Evolutionary conservation across 2,329 filamentous ascomycete genomes (phyloP).

Genomic region (Neopestalotiopsis clavispora): DNA sequence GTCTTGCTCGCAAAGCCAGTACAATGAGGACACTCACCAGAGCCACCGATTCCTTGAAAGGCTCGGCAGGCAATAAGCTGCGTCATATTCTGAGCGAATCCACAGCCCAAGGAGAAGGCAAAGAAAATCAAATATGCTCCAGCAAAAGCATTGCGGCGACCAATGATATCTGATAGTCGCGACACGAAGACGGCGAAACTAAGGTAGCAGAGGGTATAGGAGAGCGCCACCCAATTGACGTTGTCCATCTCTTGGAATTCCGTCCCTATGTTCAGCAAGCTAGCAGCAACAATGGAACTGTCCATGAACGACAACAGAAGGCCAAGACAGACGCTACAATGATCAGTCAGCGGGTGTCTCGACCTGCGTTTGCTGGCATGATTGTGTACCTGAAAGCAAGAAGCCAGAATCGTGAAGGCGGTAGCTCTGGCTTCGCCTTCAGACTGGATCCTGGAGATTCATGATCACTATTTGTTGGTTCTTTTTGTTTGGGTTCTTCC

Average conservation of each 20-base stretch:
- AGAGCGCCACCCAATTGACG: slow-evolving; percentile 60
- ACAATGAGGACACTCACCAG: slow-evolving; percentile 40
- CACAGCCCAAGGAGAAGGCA: slow-evolving; percentile 61
- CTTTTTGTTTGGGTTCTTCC: neutral
- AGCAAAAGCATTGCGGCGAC: slow-evolving; percentile 56
- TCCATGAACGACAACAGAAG: slow-evolving; percentile 65
- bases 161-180: slow-evolving; percentile 59
- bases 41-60: slow-evolving; percentile 57
- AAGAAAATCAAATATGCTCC: slow-evolving; percentile 59
- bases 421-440: slow-evolving; percentile 4
- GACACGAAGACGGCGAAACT: slow-evolving; percentile 61
- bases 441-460: neutral
- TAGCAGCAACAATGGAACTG: slow-evolving; percentile 64
- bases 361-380: slow-evolving; percentile 16
- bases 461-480: neutral
- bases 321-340: slow-evolving; percentile 51
- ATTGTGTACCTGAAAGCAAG: slow-evolving; percentile 12
- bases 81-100: slow-evolving; percentile 45
- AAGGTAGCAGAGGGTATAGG: slow-evolving; percentile 62
- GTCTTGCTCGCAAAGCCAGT: too few relatives aligned
- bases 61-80: slow-evolving; percentile 56
- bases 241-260: slow-evolving; percentile 51
- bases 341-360: neutral
- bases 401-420: slow-evolving; percentile 7
- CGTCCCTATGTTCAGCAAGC: slow-evolving; percentile 57